Evolutionary conservation across 441 rosid genomes (phyloP), one percentile per base, ranked within the genome.

Genomic region (Adansonia madagascariensis): DNA sequence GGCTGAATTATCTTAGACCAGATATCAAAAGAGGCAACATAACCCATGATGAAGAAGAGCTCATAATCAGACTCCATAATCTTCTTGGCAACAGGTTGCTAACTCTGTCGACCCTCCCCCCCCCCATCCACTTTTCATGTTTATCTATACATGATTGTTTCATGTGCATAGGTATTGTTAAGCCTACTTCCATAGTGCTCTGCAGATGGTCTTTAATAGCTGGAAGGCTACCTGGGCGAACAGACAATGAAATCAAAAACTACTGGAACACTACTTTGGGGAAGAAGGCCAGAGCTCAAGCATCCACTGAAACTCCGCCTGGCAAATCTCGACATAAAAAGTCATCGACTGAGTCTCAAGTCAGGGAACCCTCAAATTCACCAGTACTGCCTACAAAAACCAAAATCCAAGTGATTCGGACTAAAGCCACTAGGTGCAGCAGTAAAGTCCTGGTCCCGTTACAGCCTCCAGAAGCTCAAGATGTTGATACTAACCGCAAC

Each of bases 171-270:
- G 8, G 46, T 0, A 43, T 53, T 53, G 7, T 27, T 12, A 47
- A 41, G 59, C 22, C 59, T 15, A 55, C 59, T n/a, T 9, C 14
- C 18, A 17, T 17, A 4, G 18, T 75, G 12, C 39, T 50, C 61
- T 84, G 68, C 44, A 85, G 85, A 69, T 85, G 87, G 87, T 82
- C 87, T 18, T 65, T 85, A 65, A 84, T 84, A 66, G 87, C 83
- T 20, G 85, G 87, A 47, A 82, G 11, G 53, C 79, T 85, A 44
- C 87, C 87, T 4, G 87, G 87, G 55, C 84, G 87, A 80, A 82
- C 87, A 31, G 87, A 84, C 76, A 84, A 84, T 71, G 86, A 84
- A 81, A 84, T 84, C 72, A 84, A 84, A 56, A 84, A 84, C 73
- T 84, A 84, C 4, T 84, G 87, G 87, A 82, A 84, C 75, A 78